These are phyloP conservation scores for Neoboletus subvelutipes DNA, from an alignment of 768 basidiomycete species.

Conservation along the genomic window DNA sequence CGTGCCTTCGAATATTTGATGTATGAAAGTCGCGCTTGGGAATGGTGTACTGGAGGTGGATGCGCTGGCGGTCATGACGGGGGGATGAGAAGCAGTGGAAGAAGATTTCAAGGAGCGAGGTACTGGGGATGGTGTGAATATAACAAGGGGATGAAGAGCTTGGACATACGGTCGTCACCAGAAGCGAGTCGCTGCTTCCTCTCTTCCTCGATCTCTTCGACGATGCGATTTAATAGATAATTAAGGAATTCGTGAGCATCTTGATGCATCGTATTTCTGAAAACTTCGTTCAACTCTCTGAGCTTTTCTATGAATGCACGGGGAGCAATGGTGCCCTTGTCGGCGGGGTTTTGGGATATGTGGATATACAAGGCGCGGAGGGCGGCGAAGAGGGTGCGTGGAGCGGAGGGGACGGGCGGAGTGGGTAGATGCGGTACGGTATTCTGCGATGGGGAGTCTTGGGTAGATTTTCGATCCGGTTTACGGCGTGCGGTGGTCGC, in stretches of 20 bases:
- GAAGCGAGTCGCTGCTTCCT: conserved; percentile 45
- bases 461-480: conserved; percentile 51
- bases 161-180: conserved; percentile 65
- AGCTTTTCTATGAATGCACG: conserved; percentile 92
- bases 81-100: conserved; percentile 44
- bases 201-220: conserved; percentile 88
- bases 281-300: conserved; percentile 88
- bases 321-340: conserved; percentile 86
- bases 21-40: conserved; percentile 75
- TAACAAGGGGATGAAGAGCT: conserved; percentile 3
- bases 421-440: conserved; percentile 32
- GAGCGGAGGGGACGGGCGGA: conserved; percentile 52
- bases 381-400: conserved; percentile 85
- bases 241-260: conserved; percentile 99
- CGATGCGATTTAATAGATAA: conserved; percentile 87
- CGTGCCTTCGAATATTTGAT: conserved; percentile 88
- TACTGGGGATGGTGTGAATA: conserved; percentile 39
- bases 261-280: conserved; percentile 90
- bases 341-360: conserved; percentile 75
- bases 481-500: conserved; percentile 46
- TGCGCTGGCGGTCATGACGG: conserved; percentile 40
- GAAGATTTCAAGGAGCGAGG: conserved; percentile 60
- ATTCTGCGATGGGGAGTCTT: conserved; percentile 34
- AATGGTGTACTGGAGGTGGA: conserved; percentile 48
- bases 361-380: conserved; percentile 87